Evolutionary conservation across 108 stramenopile species (phyloP), one percentile per base, ranked within the genome.

Genomic region (Cyclotella kingstonii): DNA sequence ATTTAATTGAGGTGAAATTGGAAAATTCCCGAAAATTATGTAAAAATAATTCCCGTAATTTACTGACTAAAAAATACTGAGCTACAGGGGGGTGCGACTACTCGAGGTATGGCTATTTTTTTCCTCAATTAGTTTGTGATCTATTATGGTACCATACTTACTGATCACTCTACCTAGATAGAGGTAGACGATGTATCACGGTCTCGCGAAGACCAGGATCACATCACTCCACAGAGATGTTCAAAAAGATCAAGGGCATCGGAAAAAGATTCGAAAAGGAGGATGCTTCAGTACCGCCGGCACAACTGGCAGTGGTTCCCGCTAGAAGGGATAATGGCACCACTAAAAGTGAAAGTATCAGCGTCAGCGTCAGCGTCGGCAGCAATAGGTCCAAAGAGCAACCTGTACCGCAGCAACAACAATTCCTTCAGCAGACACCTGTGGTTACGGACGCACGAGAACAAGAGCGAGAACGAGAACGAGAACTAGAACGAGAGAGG

Each of bases 211-310:
- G n/a, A 44, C 45, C 19, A 46, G 9, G 9, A 46, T 22, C 45
- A n/a, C n/a, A n/a, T n/a, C n/a, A n/a, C n/a, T n/a, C n/a, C n/a
- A n/a, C n/a, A n/a, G n/a, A n/a, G n/a, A 50, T 50, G 49, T 50
- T 50, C 21, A 50, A 50, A 50, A 50, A 50, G 26, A 50, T 50
- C 49, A 50, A 50, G 9, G 2, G 9, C 49, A 50, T 50, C 2
- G 49, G 49, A 27, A 30, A 30, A 12, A 21, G 26, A 14, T 27
- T 11, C 10, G 28, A 50, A 50, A 27, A 50, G 26, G 49, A 50
- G 8, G 27, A 50, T 12, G 49, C 39, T 4, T 15, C 39, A n/a
- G 39, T 15, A 14, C 39, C n/a, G 15, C 15, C 39, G 28, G 4
- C 29, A 29, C 4, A 6, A 27, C 10, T 30, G 31, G 26, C n/a